A percentile compares a stretch with the other conserved stretches of the same genome.
Evolutionary conservation across 2,329 filamentous ascomycete species (phyloP).

Genomic region (Aspergillus sp.): DNA sequence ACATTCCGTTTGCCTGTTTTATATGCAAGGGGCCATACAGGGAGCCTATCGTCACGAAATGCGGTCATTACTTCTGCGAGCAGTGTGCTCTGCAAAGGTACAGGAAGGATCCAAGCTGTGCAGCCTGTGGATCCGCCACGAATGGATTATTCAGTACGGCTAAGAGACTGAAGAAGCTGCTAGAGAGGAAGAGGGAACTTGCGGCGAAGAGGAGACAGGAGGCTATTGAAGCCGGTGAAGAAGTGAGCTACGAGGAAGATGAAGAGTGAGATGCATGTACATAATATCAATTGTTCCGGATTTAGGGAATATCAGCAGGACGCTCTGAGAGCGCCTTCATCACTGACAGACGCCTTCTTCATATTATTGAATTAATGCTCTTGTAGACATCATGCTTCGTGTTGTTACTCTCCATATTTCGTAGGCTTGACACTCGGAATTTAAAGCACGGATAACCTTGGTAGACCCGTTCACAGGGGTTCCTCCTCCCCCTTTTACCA

Average conservation of each 20-base stretch:
- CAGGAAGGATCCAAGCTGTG: slow-evolving; percentile 81
- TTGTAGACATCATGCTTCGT: too few relatives aligned
- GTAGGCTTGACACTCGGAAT: too few relatives aligned
- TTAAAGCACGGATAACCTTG: too few relatives aligned
- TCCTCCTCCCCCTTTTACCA: not conserved
- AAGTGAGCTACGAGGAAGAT: slow-evolving; percentile 51
- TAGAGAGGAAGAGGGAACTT: slow-evolving; percentile 68
- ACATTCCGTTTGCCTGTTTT: slow-evolving; percentile 86
- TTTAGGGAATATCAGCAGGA: not conserved
- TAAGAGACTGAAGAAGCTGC: slow-evolving; percentile 75
- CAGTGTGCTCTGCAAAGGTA: slow-evolving; percentile 84
- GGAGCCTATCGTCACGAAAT: slow-evolving; percentile 81
- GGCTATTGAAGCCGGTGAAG: slow-evolving; percentile 56
- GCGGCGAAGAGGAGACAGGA: slow-evolving; percentile 56
- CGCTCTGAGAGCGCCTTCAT: not conserved
- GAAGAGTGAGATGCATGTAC: slow-evolving; percentile 22
- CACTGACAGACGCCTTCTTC: not conserved
- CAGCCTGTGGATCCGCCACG: slow-evolving; percentile 80
- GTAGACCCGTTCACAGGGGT: not conserved
- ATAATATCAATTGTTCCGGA: not conserved
- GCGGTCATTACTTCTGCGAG: slow-evolving; percentile 95
- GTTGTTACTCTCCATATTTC: too few relatives aligned
- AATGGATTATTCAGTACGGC: slow-evolving; percentile 88
- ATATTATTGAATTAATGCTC: not conserved
- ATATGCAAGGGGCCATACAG: slow-evolving; percentile 80